These are phyloP conservation scores for Pythium myriotylum DNA, from an alignment of 352 stramenopile species.

Conservation along the genomic window DNA sequence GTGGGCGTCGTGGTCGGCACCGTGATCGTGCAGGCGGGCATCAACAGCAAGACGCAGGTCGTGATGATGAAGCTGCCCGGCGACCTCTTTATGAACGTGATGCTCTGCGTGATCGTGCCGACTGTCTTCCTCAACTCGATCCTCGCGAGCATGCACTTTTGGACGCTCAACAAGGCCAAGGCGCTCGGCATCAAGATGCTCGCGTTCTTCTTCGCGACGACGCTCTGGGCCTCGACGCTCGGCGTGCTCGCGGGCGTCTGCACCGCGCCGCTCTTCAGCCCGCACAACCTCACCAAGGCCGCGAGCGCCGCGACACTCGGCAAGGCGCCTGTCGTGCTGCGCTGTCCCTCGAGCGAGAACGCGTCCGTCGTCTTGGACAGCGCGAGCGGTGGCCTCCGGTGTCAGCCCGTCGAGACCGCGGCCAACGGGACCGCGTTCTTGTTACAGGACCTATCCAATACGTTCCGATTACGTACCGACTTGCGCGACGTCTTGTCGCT, in stretches of 20 bases:
- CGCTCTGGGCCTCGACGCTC: conserved; percentile 48
- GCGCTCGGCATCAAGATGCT: conserved; percentile 32
- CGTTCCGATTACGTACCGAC: conserved; percentile 28
- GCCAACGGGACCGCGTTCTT: conserved; percentile 50
- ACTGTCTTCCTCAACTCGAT: conserved; percentile 44
- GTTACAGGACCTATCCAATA: conserved; percentile 43
- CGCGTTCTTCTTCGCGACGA: conserved; percentile 39
- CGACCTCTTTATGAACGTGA: conserved; percentile 38
- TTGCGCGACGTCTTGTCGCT: conserved; percentile 8
- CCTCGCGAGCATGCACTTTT: conserved; percentile 49
- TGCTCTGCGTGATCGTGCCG: conserved; percentile 47
- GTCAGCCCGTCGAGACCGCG: conserved; percentile 3
- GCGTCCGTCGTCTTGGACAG: conserved; percentile 40
- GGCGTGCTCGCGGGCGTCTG: conserved; percentile 46
- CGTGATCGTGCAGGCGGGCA: conserved; percentile 27
- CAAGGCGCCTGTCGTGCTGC: conserved; percentile 23
- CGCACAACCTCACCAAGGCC: conserved; percentile 22
- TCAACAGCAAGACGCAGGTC: conserved; percentile 16
- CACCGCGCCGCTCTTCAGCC: conserved; percentile 38
- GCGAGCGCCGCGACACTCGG: conserved; percentile 7
- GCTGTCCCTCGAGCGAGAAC: conserved; percentile 25
- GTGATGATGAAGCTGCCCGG: conserved; percentile 34
- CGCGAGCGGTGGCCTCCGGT: conserved; percentile 36
- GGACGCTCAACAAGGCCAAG: conserved; percentile 41
- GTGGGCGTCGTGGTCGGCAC: conserved; percentile 31